phyloP scores from a whole-genome alignment of 2,329 filamentous ascomycete genomes.

The Sclerotinia sclerotiorum region DNA sequence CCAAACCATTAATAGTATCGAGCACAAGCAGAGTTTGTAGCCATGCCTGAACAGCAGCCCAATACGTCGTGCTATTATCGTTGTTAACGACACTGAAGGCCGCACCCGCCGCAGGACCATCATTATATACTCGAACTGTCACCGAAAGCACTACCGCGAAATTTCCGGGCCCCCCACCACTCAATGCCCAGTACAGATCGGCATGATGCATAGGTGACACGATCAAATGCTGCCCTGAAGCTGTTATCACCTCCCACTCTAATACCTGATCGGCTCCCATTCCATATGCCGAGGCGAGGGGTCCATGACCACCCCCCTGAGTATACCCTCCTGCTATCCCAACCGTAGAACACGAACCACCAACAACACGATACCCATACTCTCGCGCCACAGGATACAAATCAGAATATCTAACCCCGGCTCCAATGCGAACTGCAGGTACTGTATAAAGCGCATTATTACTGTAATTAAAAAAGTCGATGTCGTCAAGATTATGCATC shows the following conservation, averaged over 20 bases:
- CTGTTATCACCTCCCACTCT: conserved; percentile 37
- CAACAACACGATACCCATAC: conserved; percentile 20
- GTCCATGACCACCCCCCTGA: conserved; percentile 48
- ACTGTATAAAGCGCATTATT: conserved; percentile 20
- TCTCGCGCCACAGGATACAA: conserved; percentile 16
- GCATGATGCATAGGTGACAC: conserved; percentile 44
- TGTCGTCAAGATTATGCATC: conserved; percentile 25
- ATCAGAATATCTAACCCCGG: conserved; percentile 19
- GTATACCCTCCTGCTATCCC: conserved; percentile 1
- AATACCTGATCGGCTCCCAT: conserved; percentile 52
- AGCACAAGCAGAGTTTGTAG: not conserved
- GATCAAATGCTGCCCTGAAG: conserved; percentile 47
- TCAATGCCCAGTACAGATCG: conserved; percentile 52
- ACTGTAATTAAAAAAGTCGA: conserved; percentile 34
- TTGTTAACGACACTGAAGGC: not conserved
- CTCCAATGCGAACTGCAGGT: conserved; percentile 22
- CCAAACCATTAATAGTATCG: not conserved
- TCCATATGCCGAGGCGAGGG: conserved; percentile 51
- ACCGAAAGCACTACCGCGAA: conserved; percentile 44
- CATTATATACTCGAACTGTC: conserved; percentile 14
- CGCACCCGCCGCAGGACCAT: not conserved
- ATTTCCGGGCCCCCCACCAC: conserved; percentile 48
- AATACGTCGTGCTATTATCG: not conserved
- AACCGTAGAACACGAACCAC: conserved; percentile 8
- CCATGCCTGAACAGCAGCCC: not conserved